Evolutionary conservation across 176 grass and related monocot genomes (phyloP).

Genomic region (Rhynchospora breviuscula): DNA sequence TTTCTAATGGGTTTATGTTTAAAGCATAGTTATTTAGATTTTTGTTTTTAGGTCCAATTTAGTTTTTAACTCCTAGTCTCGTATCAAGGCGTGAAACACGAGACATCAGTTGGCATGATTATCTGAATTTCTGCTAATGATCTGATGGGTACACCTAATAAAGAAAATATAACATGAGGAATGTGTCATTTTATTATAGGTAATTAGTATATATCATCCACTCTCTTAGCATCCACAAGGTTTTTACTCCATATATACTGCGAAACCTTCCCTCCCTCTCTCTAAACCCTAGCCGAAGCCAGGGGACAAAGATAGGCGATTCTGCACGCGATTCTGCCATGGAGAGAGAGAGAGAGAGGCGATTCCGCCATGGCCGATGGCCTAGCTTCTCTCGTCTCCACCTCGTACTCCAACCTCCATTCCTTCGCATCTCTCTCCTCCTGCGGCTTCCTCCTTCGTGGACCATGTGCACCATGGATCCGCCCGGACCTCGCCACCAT

Average conservation of each 20-base stretch:
- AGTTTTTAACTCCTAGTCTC: not conserved
- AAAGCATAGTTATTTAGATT: not conserved
- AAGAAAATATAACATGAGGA: not conserved
- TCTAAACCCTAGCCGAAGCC: too few species aligned
- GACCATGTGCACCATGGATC: conserved; percentile 13
- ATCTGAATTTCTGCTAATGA: not conserved
- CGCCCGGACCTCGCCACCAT: conserved; percentile 31
- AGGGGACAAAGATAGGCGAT: too few species aligned
- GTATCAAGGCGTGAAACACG: not conserved
- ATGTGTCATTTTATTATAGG: not conserved
- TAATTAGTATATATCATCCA: too few species aligned
- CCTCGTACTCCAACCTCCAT: too few species aligned
- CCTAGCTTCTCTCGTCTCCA: too few species aligned
- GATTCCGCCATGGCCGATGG: too few species aligned
- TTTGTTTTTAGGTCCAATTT: not conserved
- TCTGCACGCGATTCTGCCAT: too few species aligned
- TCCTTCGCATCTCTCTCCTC: too few species aligned
- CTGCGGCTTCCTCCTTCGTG: conserved; percentile 5
- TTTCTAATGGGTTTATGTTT: not conserved
- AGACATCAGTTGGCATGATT: not conserved
- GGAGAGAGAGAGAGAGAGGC: too few species aligned
- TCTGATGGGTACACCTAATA: not conserved
- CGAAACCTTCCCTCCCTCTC: too few species aligned
- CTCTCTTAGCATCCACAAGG: too few species aligned
- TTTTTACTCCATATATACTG: too few species aligned